Evolutionary conservation across 306 rosid genomes (phyloP).

Genomic region (Fragaria nilgerrensis): DNA sequence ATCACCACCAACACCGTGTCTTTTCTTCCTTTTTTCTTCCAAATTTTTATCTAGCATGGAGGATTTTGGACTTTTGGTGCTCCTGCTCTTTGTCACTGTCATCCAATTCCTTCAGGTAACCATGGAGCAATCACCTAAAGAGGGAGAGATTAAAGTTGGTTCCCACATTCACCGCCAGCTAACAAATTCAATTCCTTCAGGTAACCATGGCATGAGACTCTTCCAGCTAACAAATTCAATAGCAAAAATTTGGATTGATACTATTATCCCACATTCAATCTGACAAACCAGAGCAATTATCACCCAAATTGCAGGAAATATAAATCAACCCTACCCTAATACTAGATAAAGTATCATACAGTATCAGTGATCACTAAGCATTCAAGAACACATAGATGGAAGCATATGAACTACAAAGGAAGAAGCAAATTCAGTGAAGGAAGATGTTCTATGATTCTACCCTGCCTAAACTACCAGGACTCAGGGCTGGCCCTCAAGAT

Average conservation of each 20-base stretch:
- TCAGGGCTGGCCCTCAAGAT: background rate
- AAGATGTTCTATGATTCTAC: background rate
- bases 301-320: too few relatives aligned
- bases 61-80: background rate
- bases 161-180: too few relatives aligned
- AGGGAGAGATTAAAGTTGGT: background rate
- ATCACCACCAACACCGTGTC: too few relatives aligned
- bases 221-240: background rate
- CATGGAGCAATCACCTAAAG: background rate
- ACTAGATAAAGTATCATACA: background rate
- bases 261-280: background rate
- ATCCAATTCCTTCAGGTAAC: background rate
- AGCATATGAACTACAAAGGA: too few relatives aligned
- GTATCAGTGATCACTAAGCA: background rate
- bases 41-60: background rate
- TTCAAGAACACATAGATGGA: background rate
- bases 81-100: background rate
- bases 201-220: too few relatives aligned
- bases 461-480: background rate
- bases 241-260: background rate
- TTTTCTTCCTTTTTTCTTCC: too few relatives aligned
- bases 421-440: background rate
- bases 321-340: too few relatives aligned
- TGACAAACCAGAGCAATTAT: background rate
- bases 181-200: too few relatives aligned